Evolutionary conservation across 257 asterid genomes (phyloP).

Genomic region (Orobanche coerulescens): DNA sequence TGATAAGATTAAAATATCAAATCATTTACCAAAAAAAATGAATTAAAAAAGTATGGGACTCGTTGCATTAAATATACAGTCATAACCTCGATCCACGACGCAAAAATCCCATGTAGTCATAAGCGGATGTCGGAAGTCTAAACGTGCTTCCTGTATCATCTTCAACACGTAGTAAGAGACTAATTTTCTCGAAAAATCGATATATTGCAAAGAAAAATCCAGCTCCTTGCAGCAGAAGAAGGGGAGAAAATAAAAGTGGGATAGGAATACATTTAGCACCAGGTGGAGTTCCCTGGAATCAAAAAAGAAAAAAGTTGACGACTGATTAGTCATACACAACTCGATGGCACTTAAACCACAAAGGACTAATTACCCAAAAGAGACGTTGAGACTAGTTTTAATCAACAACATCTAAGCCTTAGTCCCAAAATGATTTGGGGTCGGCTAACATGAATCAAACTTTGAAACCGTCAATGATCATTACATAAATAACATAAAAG

Average conservation of each 20-base stretch:
- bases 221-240: slow-evolving; percentile 83
- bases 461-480: too few relatives aligned
- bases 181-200: slow-evolving; percentile 51
- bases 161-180: slow-evolving; percentile 30
- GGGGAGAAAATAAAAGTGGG: slow-evolving; percentile 71
- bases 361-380: too few relatives aligned
- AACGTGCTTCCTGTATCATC: slow-evolving; percentile 44
- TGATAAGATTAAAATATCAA: slow-evolving; percentile 16
- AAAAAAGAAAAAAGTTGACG: slow-evolving; percentile 9
- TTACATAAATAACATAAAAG: too few relatives aligned
- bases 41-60: slow-evolving; percentile 2
- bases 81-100: slow-evolving; percentile 79
- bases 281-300: slow-evolving; percentile 79
- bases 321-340: slow-evolving; percentile 10
- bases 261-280: slow-evolving; percentile 60
- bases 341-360: neutral
- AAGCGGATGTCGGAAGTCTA: slow-evolving; percentile 47
- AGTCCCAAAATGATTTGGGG: too few relatives aligned
- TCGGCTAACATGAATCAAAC: too few relatives aligned
- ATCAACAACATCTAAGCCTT: too few relatives aligned
- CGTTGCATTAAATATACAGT: neutral
- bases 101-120: slow-evolving; percentile 66
- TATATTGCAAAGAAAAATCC: slow-evolving; percentile 65
- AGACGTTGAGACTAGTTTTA: too few relatives aligned
- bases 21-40: neutral